Evolutionary conservation across 2,329 filamentous ascomycete species (phyloP).

Genomic region (Pseudogymnoascus sp.): DNA sequence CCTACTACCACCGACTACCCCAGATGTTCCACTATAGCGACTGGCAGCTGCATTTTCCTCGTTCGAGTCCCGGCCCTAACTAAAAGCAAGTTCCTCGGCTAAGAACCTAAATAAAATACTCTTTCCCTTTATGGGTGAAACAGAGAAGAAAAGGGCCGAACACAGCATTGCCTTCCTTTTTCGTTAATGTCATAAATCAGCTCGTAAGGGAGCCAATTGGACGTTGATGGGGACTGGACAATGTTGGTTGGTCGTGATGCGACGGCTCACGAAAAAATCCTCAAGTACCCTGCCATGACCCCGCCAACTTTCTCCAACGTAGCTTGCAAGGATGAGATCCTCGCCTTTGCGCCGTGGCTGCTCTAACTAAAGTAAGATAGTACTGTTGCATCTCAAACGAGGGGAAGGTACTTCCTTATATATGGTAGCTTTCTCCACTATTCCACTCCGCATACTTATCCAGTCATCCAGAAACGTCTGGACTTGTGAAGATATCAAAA

Average conservation of each 20-base stretch:
- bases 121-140: not conserved
- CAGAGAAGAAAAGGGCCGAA: not conserved
- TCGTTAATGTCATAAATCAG: not conserved
- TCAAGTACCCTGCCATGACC: not conserved
- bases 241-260: not conserved
- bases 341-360: not conserved
- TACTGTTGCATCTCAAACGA: not conserved
- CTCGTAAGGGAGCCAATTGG: not conserved
- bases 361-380: not conserved
- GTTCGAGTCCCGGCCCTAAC: too few species aligned
- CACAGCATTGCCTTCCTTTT: not conserved
- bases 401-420: not conserved
- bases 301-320: not conserved
- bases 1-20: not conserved
- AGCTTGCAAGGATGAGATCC: not conserved
- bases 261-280: not conserved
- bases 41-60: not conserved
- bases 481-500: not conserved
- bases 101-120: not conserved
- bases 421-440: not conserved
- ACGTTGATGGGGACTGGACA: not conserved
- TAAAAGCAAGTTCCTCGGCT: not conserved
- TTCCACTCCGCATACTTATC: not conserved
- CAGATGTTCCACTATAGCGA: not conserved
- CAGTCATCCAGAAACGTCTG: not conserved